Percentiles rank a stretch among this genome's conserved stretches.
phyloP scores from a whole-genome alignment of 352 stramenopile genomes.

The Phytophthora sp. region DNA sequence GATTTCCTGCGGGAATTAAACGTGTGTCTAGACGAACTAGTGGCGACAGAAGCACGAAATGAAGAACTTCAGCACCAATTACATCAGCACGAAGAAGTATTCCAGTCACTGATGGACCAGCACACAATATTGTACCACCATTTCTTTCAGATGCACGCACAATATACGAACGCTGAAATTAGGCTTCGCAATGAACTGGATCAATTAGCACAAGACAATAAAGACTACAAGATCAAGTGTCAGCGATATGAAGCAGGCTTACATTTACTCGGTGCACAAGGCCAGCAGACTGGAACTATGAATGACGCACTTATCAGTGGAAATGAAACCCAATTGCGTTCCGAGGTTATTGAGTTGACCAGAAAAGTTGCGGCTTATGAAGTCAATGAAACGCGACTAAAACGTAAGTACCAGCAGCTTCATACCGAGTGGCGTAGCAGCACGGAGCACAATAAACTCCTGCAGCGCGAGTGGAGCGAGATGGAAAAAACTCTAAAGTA shows the following conservation, averaged over 20 bases:
- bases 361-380: conserved; percentile 78
- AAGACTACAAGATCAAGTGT: conserved; percentile 55
- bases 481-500: conserved; percentile 89
- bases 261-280: conserved; percentile 47
- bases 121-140: conserved; percentile 78
- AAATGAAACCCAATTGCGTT: conserved; percentile 47
- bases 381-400: conserved; percentile 81
- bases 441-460: conserved; percentile 32
- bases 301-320: conserved; percentile 24
- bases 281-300: conserved; percentile 5
- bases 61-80: conserved; percentile 51
- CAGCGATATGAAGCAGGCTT: conserved; percentile 62
- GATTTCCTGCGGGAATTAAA: conserved; percentile 74
- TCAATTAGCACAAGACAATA: conserved; percentile 41
- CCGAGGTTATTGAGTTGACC: conserved; percentile 73
- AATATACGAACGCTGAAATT: conserved; percentile 49
- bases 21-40: conserved; percentile 68
- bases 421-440: conserved; percentile 48
- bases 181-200: conserved; percentile 43
- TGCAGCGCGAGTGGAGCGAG: conserved; percentile 85
- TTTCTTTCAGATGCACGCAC: conserved; percentile 66
- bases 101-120: conserved; percentile 70
- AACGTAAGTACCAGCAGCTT: conserved; percentile 65
- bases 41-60: conserved; percentile 54
- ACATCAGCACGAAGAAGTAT: conserved; percentile 54